A percentile compares a stretch with the other conserved stretches of the same genome.
phyloP scores from a whole-genome alignment of 2,329 filamentous ascomycete species.

The Periconia digitata region DNA sequence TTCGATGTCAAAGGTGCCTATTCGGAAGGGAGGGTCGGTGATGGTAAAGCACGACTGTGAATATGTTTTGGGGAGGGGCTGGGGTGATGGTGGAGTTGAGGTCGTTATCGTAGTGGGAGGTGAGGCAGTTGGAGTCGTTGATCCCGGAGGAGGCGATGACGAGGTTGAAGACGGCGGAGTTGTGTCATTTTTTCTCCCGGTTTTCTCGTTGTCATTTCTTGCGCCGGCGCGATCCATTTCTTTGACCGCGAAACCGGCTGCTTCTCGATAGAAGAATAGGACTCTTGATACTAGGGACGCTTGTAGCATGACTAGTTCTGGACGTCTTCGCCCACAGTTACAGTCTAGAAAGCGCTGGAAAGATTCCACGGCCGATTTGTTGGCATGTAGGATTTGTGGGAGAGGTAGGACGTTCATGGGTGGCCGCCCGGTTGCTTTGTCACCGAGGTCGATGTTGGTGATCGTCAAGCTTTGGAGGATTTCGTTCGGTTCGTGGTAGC shows the following conservation, averaged over 20 bases:
- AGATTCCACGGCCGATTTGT: background rate
- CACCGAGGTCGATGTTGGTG: background rate
- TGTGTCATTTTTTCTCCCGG: background rate
- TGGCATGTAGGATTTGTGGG: conserved; percentile 5
- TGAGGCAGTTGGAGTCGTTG: too few relatives aligned
- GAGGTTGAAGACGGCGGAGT: background rate
- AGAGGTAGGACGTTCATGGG: background rate
- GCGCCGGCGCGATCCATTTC: background rate
- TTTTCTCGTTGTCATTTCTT: background rate
- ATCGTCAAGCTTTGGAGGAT: conserved; percentile 4
- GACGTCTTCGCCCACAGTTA: background rate
- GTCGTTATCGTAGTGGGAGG: background rate
- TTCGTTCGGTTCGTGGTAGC: conserved; percentile 7
- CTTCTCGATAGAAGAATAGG: conserved; percentile 6
- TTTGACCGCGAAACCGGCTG: background rate
- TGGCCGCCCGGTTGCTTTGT: background rate
- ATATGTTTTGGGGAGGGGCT: background rate
- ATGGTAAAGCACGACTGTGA: conserved; percentile 2
- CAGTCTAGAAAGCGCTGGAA: conserved; percentile 2
- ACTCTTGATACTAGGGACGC: conserved; percentile 4
- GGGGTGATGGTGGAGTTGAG: background rate
- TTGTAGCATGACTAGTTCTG: conserved; percentile 2
- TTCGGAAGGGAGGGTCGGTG: conserved; percentile 1
- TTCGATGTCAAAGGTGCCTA: conserved; percentile 6
- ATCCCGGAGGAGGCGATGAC: background rate